Base-by-base conservation (phyloP, 345 rosid genomes). In the Eucalyptus shirleyi region DNA sequence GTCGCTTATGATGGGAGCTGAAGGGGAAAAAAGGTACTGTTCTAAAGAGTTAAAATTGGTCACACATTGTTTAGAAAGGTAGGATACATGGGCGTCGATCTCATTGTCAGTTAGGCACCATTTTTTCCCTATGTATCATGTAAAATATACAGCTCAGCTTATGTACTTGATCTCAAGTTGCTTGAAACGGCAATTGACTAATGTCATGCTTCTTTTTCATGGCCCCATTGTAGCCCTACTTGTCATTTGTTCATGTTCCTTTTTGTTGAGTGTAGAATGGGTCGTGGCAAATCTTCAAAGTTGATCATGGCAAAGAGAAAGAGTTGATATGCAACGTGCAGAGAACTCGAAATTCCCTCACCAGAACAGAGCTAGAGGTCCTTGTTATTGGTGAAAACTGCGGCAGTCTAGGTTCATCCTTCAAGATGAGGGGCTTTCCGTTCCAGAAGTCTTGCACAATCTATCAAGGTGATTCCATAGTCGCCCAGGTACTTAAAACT, bases 401-500 rank as follows among this genome's bases (percentile, higher is more conserved):
- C 14, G 1, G 30, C 24, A 19, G 51, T n/a, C 89, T 45, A 42
- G 65, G 42, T 50, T 88, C 92, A 34, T 92, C 93, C 86, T 91
- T 96, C 67, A 94, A 88, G 88, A 89, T 98, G 89, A 95, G 90
- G 93, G 99, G 99, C 50, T 93, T 88, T 85, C 93, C 94, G 47
- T 98, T 96, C 91, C 97, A 93, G 93, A 95, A 93, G 93, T 96
- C 99, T 2, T 98, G 96, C 92, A 96, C 97, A 50, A 93, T 98
- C 51, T 96, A 93, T 87, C 91, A 87, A 89, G 96, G 91, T 56
- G 90, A 96, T 89, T 94, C 95, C 80, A 93, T 96, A 19, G 93
- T 95, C 4, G 99, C 98, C 11, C 97, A 98, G 99, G 99, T 95
- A 93, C 88, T 24, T 87, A 24, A n/a, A 32, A 77, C 47, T 77